phyloP scores from a whole-genome alignment of 345 rosid genomes.

The Populus pruinosa region DNA sequence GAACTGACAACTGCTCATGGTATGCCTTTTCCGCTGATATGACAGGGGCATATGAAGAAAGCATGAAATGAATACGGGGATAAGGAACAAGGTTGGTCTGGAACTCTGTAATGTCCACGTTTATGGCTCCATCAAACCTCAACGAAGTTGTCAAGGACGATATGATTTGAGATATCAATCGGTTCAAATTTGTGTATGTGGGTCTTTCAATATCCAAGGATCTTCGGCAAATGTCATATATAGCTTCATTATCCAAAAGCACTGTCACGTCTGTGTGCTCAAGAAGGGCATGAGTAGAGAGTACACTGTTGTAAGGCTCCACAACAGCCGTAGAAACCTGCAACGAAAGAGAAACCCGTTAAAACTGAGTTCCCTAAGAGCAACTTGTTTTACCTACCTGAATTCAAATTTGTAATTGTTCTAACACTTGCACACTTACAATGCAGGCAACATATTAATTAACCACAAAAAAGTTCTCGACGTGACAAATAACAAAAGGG shows the following conservation, averaged over 20 bases:
- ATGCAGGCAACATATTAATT: not conserved
- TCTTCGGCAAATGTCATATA: conserved; percentile 34
- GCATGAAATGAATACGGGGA: conserved; percentile 41
- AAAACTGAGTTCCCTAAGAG: not conserved
- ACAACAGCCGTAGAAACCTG: conserved; percentile 41
- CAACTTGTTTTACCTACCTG: not conserved
- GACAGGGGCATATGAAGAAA: conserved; percentile 39
- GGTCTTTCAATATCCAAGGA: conserved; percentile 37
- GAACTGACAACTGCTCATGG: conserved; percentile 34
- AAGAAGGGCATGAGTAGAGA: conserved; percentile 36
- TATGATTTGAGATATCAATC: conserved; percentile 36
- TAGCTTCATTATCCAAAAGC: conserved; percentile 38
- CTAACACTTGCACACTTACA: not conserved
- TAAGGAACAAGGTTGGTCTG: conserved; percentile 41
- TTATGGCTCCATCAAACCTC: conserved; percentile 40
- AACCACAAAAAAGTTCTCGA: not conserved
- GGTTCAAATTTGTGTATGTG: conserved; percentile 36
- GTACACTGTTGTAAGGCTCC: conserved; percentile 41
- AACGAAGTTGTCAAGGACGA: conserved; percentile 35
- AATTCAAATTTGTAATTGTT: not conserved
- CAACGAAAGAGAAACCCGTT: not conserved
- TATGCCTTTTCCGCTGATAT: conserved; percentile 37
- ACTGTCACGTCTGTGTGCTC: conserved; percentile 39
- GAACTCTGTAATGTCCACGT: conserved; percentile 35
- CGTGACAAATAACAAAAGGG: not conserved